A percentile compares a stretch with the other conserved stretches of the same genome.
Conservation (phyloP, 768 basidiomycete species). For the Serendipita sp. region DNA sequence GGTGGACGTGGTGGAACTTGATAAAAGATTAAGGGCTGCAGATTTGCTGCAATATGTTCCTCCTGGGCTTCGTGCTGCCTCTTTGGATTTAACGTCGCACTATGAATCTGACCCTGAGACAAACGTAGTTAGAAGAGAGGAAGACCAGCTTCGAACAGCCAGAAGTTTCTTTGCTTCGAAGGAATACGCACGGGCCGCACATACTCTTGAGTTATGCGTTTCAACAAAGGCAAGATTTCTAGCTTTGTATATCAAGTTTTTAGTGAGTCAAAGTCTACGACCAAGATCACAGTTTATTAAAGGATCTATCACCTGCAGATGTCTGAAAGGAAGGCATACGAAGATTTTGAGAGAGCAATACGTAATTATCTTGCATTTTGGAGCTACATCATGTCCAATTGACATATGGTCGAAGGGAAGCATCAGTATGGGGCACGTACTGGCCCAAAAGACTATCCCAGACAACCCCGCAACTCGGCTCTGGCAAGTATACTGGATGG, state of each 20-base stretch:
- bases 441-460: slow-evolving; percentile 4
- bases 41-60: slow-evolving; percentile 55
- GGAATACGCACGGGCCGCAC: slow-evolving; percentile 61
- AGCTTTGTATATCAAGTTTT: slow-evolving; percentile 61
- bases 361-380: slow-evolving; percentile 28
- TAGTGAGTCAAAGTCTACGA: slow-evolving; percentile 39
- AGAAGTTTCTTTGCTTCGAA: slow-evolving; percentile 57
- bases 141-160: slow-evolving; percentile 57
- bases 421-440: background rate
- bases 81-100: slow-evolving; percentile 16
- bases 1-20: background rate
- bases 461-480: slow-evolving; percentile 7
- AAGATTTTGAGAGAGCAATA: slow-evolving; percentile 73
- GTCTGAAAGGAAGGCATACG: slow-evolving; percentile 64
- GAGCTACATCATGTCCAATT: background rate
- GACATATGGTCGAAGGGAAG: background rate
- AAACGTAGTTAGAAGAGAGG: slow-evolving; percentile 26
- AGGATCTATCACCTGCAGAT: slow-evolving; percentile 31
- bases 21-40: slow-evolving; percentile 42
- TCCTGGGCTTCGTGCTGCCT: slow-evolving; percentile 26
- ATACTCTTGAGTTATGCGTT: slow-evolving; percentile 45
- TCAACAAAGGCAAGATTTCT: slow-evolving; percentile 66
- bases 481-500: slow-evolving; percentile 30
- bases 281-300: slow-evolving; percentile 7
- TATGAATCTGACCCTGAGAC: background rate